A percentile compares a stretch with the other conserved stretches of the same genome.
These are phyloP conservation scores for Fusarium sp. DNA, from an alignment of 2,329 filamentous ascomycete genomes.

Conservation along the genomic window DNA sequence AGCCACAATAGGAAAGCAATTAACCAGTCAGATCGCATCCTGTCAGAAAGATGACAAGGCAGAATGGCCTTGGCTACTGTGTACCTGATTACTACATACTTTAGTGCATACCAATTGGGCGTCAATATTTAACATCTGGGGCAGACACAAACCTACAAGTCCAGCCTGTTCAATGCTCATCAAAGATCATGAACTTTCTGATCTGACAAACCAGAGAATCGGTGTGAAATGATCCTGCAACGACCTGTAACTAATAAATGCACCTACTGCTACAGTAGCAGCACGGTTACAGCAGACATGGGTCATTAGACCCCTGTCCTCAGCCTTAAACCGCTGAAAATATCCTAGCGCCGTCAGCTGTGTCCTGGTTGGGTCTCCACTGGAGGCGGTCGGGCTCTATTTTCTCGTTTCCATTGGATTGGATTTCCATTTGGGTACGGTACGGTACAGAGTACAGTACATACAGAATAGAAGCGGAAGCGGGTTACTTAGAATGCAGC, in stretches of 20 bases:
- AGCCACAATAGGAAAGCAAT: slow-evolving; percentile 10
- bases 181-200: slow-evolving; percentile 11
- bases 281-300: background rate
- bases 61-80: background rate
- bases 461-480: background rate
- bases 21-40: background rate
- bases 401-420: slow-evolving; percentile 3
- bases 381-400: slow-evolving; percentile 21
- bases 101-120: background rate
- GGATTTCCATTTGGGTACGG: background rate
- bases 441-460: background rate
- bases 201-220: slow-evolving; percentile 1
- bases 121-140: background rate
- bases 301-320: slow-evolving; percentile 32
- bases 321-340: slow-evolving; percentile 40
- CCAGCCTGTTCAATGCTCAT: background rate
- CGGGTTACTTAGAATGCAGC: slow-evolving; percentile 16
- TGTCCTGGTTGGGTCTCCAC: slow-evolving; percentile 10
- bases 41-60: slow-evolving; percentile 3
- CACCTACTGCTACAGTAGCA: background rate
- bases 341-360: slow-evolving; percentile 39
- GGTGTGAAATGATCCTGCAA: slow-evolving; percentile 13
- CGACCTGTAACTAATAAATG: background rate
- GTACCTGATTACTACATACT: background rate
- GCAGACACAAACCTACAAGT: background rate